These are phyloP conservation scores for Rhododendron griersonianum DNA, from an alignment of 148 eudicot species.

Conservation along the genomic window DNA sequence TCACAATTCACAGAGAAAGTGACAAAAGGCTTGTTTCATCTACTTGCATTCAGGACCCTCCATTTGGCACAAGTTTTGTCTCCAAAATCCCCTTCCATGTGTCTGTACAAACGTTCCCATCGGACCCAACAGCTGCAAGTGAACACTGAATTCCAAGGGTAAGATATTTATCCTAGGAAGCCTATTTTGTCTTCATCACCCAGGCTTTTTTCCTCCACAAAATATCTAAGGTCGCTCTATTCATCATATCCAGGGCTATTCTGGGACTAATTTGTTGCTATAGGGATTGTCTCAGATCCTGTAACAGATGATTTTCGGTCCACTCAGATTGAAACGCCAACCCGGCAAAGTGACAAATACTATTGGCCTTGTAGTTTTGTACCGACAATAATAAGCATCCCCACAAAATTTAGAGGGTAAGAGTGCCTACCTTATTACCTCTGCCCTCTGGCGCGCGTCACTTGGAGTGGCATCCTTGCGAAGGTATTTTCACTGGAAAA, in stretches of 20 bases:
- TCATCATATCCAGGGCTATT: not conserved
- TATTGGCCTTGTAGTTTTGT: not conserved
- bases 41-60: conserved; percentile 5
- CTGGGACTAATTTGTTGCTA: not conserved
- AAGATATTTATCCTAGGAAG: not conserved
- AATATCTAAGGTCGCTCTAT: not conserved
- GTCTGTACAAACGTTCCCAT: not conserved
- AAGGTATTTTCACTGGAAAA: not conserved
- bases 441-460: not conserved
- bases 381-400: not conserved
- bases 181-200: not conserved
- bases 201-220: not conserved
- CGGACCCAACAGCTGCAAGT: not conserved
- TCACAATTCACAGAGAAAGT: not conserved
- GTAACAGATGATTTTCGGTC: not conserved
- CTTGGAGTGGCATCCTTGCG: not conserved
- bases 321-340: not conserved
- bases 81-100: not conserved
- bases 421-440: not conserved
- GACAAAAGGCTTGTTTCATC: not conserved
- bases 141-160: not conserved
- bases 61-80: not conserved
- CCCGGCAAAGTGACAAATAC: not conserved
- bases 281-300: not conserved
- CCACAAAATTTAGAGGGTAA: not conserved